Base-by-base conservation (phyloP, 305 asterid species). In the Ajuga reptans region DNA sequence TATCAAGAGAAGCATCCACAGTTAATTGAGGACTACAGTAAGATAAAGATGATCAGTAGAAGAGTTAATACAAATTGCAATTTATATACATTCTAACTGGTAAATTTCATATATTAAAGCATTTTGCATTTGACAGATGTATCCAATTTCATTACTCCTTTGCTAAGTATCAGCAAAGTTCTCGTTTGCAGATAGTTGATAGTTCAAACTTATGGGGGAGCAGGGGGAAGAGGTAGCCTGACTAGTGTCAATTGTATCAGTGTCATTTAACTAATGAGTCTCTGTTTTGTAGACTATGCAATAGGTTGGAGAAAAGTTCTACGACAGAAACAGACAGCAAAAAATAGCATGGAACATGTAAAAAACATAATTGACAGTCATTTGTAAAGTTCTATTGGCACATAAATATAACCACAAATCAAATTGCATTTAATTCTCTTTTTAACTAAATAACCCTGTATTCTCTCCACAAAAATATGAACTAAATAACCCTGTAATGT, bases 121-220 rank as follows among this genome's bases (percentile, higher is more conserved):
- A 21, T 21, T 21, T 21, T 21, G 57, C 71, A 59, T 29, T 31
- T 34, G 31, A 41, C 34, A 57, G 63, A 45, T 64, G 63, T 51
- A 64, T 56, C 55, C 63, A 57, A 39, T 47, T 68, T 66, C 62
- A 52, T 33, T 47, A 46, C 47, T 54, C 57, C 68, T 49, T 59
- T 37, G 18, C 50, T 29, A 21, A 33, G 56, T 9, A 53, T 60
- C 58, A 37, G 60, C 43, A 37, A 53, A 37, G 64, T 45, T 14
- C 69, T 39, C 9, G 27, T 54, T 18, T 3, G 49, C 39, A 15
- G 51, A 69, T 45, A 14, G 43, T 36, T 36, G 41, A 36, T 9
- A 36, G 9, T 46, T 24, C 63, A 10, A 24, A 58, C 67, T 53
- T 9, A 53, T n/a, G 29, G 37, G 37, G 39, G 39, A 15, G 47